These are phyloP conservation scores for Agrocybe pediades DNA, from an alignment of 768 basidiomycete genomes.

Conservation along the genomic window DNA sequence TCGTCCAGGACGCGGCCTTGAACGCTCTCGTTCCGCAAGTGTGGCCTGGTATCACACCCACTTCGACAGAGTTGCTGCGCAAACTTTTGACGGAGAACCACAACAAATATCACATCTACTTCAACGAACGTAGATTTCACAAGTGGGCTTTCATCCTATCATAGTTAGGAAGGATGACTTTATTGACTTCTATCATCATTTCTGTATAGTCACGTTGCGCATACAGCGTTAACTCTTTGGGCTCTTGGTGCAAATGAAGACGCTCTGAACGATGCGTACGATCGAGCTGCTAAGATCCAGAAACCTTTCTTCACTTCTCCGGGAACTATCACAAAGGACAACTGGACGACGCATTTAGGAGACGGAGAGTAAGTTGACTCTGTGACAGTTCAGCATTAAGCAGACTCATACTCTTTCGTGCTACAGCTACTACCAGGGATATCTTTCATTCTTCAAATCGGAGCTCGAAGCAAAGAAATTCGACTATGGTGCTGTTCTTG, in stretches of 20 bases:
- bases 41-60: constrained; percentile 24
- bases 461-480: constrained; percentile 38
- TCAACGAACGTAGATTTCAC: constrained; percentile 47
- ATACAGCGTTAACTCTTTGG: constrained; percentile 61
- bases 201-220: constrained; percentile 48
- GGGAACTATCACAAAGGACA: constrained; percentile 42
- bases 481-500: constrained; percentile 44
- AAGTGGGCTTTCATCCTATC: constrained; percentile 30
- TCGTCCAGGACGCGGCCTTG: not conserved
- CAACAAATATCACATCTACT: constrained; percentile 47
- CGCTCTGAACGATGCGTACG: constrained; percentile 39
- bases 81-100: constrained; percentile 50
- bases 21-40: not conserved
- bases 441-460: constrained; percentile 55
- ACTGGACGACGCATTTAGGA: constrained; percentile 57
- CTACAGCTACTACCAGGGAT: constrained; percentile 44
- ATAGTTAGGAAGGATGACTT: not conserved
- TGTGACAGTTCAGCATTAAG: not conserved
- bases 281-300: constrained; percentile 36
- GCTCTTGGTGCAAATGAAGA: constrained; percentile 52
- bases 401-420: constrained; percentile 38
- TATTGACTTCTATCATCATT: not conserved
- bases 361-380: constrained; percentile 46
- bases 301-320: constrained; percentile 45
- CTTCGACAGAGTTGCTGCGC: constrained; percentile 28